Evolutionary conservation across 2,329 filamentous ascomycete species (phyloP).

Genomic region (Colletotrichum sp.): DNA sequence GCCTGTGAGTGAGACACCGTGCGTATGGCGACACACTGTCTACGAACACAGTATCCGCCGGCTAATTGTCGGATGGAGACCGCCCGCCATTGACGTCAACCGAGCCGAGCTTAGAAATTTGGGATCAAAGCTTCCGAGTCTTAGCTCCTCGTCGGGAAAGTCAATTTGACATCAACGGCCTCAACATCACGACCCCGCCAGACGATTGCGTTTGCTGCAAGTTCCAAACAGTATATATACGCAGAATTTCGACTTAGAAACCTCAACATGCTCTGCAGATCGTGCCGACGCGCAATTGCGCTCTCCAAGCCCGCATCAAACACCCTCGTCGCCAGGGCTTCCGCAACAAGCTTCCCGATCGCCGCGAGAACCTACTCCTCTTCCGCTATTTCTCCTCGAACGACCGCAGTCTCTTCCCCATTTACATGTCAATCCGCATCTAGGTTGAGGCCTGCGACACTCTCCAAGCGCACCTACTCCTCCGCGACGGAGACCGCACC

Average conservation of each 20-base stretch:
- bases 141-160: background rate
- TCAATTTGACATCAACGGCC: background rate
- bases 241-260: background rate
- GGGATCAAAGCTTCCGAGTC: background rate
- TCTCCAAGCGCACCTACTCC: conserved; percentile 4
- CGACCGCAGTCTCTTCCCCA: background rate
- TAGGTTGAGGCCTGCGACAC: background rate
- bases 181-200: background rate
- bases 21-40: background rate
- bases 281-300: conserved; percentile 20
- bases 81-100: background rate
- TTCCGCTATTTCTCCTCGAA: background rate
- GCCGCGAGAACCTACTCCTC: conserved; percentile 34
- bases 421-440: background rate
- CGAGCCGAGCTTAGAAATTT: conserved; percentile 13
- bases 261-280: conserved; percentile 18
- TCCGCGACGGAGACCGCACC: background rate
- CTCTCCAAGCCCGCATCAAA: background rate
- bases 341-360: conserved; percentile 46
- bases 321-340: background rate
- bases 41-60: fast-evolving
- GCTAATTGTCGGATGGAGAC: background rate
- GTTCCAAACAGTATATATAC: background rate
- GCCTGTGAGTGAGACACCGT: background rate
- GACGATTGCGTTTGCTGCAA: background rate